Evolutionary conservation across 768 basidiomycete genomes (phyloP).

Genomic region (Lentinula aciculospora): DNA sequence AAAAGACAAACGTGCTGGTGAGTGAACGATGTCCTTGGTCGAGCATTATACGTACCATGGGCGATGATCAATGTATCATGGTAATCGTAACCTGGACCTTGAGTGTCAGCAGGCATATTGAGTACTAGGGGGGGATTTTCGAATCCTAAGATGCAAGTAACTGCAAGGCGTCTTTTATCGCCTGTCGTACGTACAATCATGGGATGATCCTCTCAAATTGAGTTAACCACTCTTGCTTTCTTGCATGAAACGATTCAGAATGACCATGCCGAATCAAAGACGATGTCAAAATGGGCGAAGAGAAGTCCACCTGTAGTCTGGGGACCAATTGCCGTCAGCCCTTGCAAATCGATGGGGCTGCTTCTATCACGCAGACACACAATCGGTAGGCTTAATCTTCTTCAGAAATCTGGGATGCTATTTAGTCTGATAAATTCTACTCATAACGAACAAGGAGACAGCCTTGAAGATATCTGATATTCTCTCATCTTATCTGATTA

Average conservation of each 20-base stretch:
- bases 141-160: not conserved
- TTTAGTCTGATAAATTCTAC: not conserved
- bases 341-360: not conserved
- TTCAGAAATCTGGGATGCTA: not conserved
- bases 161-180: not conserved
- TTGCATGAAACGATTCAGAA: not conserved
- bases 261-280: not conserved
- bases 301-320: not conserved
- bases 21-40: too few species aligned
- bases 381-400: not conserved
- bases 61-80: slow-evolving; percentile 13
- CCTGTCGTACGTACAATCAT: not conserved
- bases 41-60: slow-evolving; percentile 7
- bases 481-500: not conserved
- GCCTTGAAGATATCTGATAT: not conserved
- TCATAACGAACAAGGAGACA: not conserved
- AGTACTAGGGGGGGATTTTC: not conserved
- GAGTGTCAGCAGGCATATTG: not conserved
- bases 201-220: not conserved
- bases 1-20: not conserved
- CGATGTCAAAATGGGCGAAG: not conserved
- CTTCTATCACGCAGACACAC: not conserved
- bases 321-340: not conserved
- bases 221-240: not conserved
- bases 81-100: slow-evolving; percentile 6